Evolutionary conservation across 192 early-diverging fungal genomes (phyloP).

Genomic region (Linnemannia schmuckeri): DNA sequence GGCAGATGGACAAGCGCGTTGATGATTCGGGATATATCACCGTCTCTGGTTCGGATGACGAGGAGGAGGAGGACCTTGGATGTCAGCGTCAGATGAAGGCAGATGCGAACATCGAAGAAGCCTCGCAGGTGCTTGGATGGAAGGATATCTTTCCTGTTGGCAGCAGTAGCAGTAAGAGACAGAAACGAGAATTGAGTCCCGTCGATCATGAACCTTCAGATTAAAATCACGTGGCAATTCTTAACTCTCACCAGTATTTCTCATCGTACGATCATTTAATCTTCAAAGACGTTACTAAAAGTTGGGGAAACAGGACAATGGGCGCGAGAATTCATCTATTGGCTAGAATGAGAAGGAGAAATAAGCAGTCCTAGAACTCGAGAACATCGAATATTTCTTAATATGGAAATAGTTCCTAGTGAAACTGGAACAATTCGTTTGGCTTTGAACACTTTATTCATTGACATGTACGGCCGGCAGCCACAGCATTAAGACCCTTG

Average conservation of each 20-base stretch:
- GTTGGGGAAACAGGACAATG: too few relatives aligned
- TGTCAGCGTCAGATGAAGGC: slow-evolving; percentile 39
- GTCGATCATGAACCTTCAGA: not conserved
- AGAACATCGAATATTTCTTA: too few relatives aligned
- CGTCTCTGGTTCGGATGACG: slow-evolving; percentile 44
- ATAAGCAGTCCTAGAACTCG: too few relatives aligned
- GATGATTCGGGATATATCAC: slow-evolving; percentile 38
- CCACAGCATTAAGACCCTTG: not conserved
- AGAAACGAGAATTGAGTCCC: not conserved
- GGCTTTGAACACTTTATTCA: too few relatives aligned
- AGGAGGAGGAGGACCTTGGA: slow-evolving; percentile 38
- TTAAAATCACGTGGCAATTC: not conserved
- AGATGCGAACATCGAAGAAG: slow-evolving; percentile 10
- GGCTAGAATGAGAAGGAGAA: too few relatives aligned
- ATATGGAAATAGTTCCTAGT: too few relatives aligned
- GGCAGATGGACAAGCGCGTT: slow-evolving; percentile 15
- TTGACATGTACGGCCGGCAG: too few relatives aligned
- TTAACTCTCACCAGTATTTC: not conserved
- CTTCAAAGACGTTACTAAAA: not conserved
- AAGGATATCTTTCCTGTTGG: not conserved
- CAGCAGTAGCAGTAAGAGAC: not conserved
- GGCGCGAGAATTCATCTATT: too few relatives aligned
- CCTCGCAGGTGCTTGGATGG: not conserved
- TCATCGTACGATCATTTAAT: not conserved
- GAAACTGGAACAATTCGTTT: too few relatives aligned